Conservation (phyloP, 352 stramenopile species). For the Sclerospora graminicola region DNA sequence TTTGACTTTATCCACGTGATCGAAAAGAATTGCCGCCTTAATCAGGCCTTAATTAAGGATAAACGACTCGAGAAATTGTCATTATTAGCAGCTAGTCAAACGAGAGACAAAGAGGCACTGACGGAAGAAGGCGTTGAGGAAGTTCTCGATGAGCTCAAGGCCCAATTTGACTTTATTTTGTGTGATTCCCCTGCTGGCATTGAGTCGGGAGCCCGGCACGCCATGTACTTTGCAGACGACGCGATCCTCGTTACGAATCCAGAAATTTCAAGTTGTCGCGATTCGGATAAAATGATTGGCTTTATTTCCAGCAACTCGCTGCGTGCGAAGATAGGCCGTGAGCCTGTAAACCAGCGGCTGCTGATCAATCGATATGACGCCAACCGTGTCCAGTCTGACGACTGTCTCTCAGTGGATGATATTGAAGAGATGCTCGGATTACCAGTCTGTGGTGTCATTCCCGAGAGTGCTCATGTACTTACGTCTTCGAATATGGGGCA, state of each 20-base stretch:
- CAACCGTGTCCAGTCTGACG: slow-evolving; percentile 80
- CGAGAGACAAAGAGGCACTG: slow-evolving; percentile 84
- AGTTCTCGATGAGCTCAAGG: slow-evolving; percentile 72
- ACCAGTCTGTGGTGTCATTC: slow-evolving; percentile 85
- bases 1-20: slow-evolving; percentile 94
- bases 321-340: slow-evolving; percentile 64
- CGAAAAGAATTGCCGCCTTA: slow-evolving; percentile 82
- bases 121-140: slow-evolving; percentile 83
- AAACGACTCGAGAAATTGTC: slow-evolving; percentile 79
- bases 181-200: slow-evolving; percentile 87
- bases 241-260: slow-evolving; percentile 92
- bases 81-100: slow-evolving; percentile 86
- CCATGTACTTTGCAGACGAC: slow-evolving; percentile 91
- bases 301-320: slow-evolving; percentile 88
- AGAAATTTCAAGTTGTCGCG: slow-evolving; percentile 86
- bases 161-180: slow-evolving; percentile 86
- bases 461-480: slow-evolving; percentile 84
- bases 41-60: slow-evolving; percentile 87
- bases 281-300: slow-evolving; percentile 94
- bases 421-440: slow-evolving; percentile 91
- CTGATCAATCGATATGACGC: slow-evolving; percentile 90
- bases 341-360: slow-evolving; percentile 71
- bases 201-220: slow-evolving; percentile 81
- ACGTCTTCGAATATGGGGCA: slow-evolving; percentile 90
- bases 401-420: slow-evolving; percentile 85